Evolutionary conservation across 495 filamentous ascomycete genomes (phyloP), one percentile per base, ranked within the genome.

Genomic region (Penicillium turbatum): DNA sequence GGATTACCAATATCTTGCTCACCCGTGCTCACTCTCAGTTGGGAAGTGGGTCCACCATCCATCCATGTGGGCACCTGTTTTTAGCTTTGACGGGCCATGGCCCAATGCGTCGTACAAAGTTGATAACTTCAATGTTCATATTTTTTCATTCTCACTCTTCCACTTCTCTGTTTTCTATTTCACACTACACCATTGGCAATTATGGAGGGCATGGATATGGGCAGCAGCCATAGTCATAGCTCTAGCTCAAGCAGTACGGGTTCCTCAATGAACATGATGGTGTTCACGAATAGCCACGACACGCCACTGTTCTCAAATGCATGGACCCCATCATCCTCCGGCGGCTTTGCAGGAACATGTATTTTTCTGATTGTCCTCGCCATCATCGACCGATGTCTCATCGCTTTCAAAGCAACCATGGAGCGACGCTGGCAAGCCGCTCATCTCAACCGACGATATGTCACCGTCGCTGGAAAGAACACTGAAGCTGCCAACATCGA

Each of bases 311-410:
- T 81, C 78, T 87, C 88, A 6, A 57, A 71, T 0, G 55, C 69
- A 30, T 97, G 91, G 90, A 85, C 83, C 5, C 92, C 92, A 10
- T 72, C 62, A 6, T 80, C 70, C 15, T 75, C 78, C 0, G 87
- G 86, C 48, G 59, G 73, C 45, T 97, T 96, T 66, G 90, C 87
- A 5, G 90, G 79, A 35, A 92, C 89, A 32, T 95, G 91, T 69
- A 86, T 96, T 67, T 95, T 95, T 69, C 77, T 95, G 39, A 84
- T 93, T 68, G 51, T 85, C 13, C 81, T 96, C 21, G 81, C 85
- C 13, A 73, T 85, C 53, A 59, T 87, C 48, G 84, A 83, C 64
- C 86, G 90, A 34, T 73, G 72, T 15, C 71, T 92, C 10, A 70
- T 88, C 38, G 92, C 89, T 4, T 73, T 82, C 57, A 88, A 87